These are phyloP conservation scores for Podospora conica DNA, from an alignment of 495 filamentous ascomycete genomes.

Conservation along the genomic window DNA sequence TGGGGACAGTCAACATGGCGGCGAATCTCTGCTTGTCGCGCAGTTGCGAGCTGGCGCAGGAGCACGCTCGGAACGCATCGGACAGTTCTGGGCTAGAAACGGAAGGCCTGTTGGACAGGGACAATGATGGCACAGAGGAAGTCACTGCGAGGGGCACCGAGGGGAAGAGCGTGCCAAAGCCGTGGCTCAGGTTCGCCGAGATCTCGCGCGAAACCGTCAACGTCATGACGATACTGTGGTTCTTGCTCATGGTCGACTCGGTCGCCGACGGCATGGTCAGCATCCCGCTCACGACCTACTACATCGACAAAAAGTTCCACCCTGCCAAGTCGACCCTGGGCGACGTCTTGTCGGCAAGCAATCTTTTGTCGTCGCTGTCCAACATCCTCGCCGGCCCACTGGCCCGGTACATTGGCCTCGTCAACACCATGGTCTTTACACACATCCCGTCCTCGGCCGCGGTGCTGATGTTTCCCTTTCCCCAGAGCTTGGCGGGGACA, in stretches of 20 bases:
- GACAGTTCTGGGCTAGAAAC: constrained; percentile 7
- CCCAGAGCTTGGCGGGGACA: constrained; percentile 42
- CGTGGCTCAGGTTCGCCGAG: constrained; percentile 34
- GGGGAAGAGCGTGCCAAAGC: not conserved
- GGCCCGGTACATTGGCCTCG: constrained; percentile 67
- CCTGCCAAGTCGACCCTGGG: constrained; percentile 56
- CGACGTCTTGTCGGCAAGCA: constrained; percentile 31
- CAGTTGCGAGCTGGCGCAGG: constrained; percentile 32
- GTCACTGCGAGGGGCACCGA: not conserved
- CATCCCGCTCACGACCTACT: constrained; percentile 68
- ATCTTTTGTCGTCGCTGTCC: constrained; percentile 37
- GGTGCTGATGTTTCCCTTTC: constrained; percentile 34
- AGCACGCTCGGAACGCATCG: not conserved
- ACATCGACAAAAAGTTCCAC: constrained; percentile 69
- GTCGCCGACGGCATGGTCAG: constrained; percentile 73
- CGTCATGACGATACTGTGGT: constrained; percentile 63
- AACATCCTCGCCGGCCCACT: constrained; percentile 71
- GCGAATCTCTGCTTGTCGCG: constrained; percentile 26
- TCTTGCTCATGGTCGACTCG: constrained; percentile 71
- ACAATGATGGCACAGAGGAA: not conserved
- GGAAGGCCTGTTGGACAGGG: constrained; percentile 8
- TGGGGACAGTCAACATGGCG: constrained; percentile 33
- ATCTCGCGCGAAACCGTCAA: constrained; percentile 52
- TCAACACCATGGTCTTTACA: constrained; percentile 52
- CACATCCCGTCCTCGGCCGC: constrained; percentile 41